Conservation (phyloP, 306 rosid species). For the Casuarina cunninghamiana region DNA sequence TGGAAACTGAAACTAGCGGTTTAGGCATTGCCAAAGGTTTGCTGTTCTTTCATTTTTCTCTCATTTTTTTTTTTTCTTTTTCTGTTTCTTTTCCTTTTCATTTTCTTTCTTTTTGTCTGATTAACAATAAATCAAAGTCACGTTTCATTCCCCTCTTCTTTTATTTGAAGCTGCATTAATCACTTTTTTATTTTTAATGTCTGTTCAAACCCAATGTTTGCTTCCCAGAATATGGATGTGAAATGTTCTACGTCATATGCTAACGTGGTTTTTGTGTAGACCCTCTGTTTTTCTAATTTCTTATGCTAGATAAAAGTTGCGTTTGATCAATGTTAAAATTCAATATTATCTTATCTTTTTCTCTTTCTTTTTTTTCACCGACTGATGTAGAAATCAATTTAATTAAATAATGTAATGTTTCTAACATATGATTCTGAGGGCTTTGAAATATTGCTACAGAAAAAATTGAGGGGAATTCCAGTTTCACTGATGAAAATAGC, state of each 20-base stretch:
- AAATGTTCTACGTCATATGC: background rate
- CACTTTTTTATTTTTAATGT: no score
- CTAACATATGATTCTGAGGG: background rate
- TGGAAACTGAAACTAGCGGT: conserved; percentile 2
- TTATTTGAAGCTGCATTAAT: background rate
- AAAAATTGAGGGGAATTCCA: conserved; percentile 36
- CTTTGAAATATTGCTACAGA: conserved; percentile 37
- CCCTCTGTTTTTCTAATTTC: background rate
- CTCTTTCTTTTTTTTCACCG: background rate
- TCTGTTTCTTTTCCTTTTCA: no score
- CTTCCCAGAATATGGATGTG: no score
- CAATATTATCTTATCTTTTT: background rate
- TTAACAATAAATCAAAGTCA: background rate
- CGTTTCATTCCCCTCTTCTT: background rate
- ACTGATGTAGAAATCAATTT: background rate
- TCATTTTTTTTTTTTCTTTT: background rate
- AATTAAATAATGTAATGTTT: background rate
- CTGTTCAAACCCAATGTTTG: background rate
- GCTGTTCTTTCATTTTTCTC: background rate
- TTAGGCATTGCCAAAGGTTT: background rate
- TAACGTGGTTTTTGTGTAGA: background rate
- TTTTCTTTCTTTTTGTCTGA: background rate
- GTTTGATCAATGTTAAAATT: background rate
- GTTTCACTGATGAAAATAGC: conserved; percentile 43
- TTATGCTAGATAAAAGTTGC: background rate